phyloP scores from a whole-genome alignment of 2,329 filamentous ascomycete species.

The Sarocladiaceae sp. region DNA sequence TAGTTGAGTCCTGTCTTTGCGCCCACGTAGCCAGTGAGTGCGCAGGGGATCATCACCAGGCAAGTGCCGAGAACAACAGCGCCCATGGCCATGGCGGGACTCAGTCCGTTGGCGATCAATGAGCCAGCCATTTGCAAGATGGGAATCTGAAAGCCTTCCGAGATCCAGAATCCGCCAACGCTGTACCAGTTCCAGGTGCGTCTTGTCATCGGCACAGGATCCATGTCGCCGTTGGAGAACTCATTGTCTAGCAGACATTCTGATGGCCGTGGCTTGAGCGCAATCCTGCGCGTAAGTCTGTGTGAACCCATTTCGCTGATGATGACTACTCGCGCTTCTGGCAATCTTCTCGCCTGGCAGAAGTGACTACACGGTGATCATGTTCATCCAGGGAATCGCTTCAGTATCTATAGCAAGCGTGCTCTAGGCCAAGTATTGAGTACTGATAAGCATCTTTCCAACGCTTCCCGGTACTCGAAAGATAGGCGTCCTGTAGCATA shows the following conservation, averaged over 20 bases:
- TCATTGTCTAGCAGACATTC: conserved; percentile 11
- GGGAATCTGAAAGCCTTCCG: conserved; percentile 15
- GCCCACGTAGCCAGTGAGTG: conserved; percentile 17
- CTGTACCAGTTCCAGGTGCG: conserved; percentile 16
- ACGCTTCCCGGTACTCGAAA: no score
- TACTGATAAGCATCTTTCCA: no score
- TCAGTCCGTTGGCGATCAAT: conserved; percentile 11
- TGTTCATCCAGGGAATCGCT: no score
- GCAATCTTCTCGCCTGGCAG: no score
- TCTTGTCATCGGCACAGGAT: conserved; percentile 14
- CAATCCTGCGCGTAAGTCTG: conserved; percentile 6
- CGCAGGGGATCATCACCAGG: conserved; percentile 14
- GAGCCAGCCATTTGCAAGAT: conserved; percentile 10
- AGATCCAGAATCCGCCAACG: conserved; percentile 15
- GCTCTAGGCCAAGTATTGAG: no score
- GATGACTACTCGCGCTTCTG: no score
- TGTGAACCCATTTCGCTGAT: conserved; percentile 3
- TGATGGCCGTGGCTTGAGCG: conserved; percentile 10
- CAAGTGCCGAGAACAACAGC: conserved; percentile 15
- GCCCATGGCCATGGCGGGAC: conserved; percentile 15
- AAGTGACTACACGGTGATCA: no score
- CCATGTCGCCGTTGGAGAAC: conserved; percentile 16
- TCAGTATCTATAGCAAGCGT: no score
- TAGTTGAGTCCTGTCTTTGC: conserved; percentile 23
- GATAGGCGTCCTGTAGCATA: no score